These are phyloP conservation scores for Ilex paraguariensis DNA, from an alignment of 305 asterid species.

Conservation along the genomic window DNA sequence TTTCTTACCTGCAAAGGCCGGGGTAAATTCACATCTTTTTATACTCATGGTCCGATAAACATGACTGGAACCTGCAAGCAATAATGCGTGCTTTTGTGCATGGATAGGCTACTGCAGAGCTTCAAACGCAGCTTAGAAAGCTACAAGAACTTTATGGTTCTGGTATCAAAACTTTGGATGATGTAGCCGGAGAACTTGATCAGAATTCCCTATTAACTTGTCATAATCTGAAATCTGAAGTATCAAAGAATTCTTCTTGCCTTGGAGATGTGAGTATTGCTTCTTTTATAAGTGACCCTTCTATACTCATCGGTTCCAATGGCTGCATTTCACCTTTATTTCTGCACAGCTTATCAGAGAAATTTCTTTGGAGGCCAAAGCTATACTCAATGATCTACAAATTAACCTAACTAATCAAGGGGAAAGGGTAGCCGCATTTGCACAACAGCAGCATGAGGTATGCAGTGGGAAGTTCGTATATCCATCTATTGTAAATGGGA, in stretches of 20 bases:
- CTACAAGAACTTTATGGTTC: conserved; percentile 28
- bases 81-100: too few relatives aligned
- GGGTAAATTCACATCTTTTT: conserved; percentile 21
- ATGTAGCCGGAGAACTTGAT: conserved; percentile 32
- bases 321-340: conserved; percentile 5
- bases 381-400: conserved; percentile 30
- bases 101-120: conserved; percentile 38
- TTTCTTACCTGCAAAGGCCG: conserved; percentile 36
- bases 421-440: conserved; percentile 22
- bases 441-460: conserved; percentile 45
- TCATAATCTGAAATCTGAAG: conserved; percentile 36
- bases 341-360: conserved; percentile 29
- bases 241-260: conserved; percentile 34
- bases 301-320: not conserved
- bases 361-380: conserved; percentile 31
- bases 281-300: conserved; percentile 4
- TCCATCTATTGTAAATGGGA: too few relatives aligned
- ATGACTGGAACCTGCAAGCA: too few relatives aligned
- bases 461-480: not conserved
- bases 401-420: conserved; percentile 27
- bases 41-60: too few relatives aligned
- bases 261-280: conserved; percentile 29
- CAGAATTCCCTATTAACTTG: conserved; percentile 34
- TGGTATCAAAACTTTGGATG: conserved; percentile 30
- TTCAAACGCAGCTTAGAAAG: conserved; percentile 29